Percentiles rank a stretch among this genome's conserved stretches.
These are phyloP conservation scores for Fusarium setosum DNA, from an alignment of 2,329 filamentous ascomycete genomes.

Conservation along the genomic window DNA sequence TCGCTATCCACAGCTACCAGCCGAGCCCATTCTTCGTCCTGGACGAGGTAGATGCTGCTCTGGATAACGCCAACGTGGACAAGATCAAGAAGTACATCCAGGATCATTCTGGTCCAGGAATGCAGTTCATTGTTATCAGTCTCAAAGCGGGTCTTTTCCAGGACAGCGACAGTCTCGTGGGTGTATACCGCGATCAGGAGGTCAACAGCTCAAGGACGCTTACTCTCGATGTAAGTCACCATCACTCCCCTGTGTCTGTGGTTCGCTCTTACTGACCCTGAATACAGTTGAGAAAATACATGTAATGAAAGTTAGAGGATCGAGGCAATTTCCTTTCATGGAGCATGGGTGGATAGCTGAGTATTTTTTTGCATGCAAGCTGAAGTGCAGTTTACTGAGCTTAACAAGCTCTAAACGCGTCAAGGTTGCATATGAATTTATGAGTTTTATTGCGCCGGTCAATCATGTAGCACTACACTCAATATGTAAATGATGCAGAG, in stretches of 20 bases:
- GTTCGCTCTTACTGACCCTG: slow-evolving; percentile 14
- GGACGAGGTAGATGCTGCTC: slow-evolving; percentile 95
- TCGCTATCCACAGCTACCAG: slow-evolving; percentile 96
- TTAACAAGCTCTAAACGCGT: slow-evolving; percentile 3
- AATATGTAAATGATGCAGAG: not conserved
- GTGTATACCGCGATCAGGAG: slow-evolving; percentile 94
- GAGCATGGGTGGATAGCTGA: slow-evolving; percentile 12
- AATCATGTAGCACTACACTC: not conserved
- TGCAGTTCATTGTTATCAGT: slow-evolving; percentile 99
- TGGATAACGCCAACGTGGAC: slow-evolving; percentile 98
- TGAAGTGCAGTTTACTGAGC: not conserved
- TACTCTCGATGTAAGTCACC: slow-evolving; percentile 88
- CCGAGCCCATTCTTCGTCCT: slow-evolving; percentile 97
- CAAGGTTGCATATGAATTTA: slow-evolving; percentile 12
- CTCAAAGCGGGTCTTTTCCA: slow-evolving; percentile 97
- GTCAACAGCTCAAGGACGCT: slow-evolving; percentile 92
- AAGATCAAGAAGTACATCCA: slow-evolving; percentile 97
- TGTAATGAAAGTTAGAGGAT: slow-evolving; percentile 31
- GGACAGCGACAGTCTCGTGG: slow-evolving; percentile 93
- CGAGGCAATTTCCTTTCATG: slow-evolving; percentile 1
- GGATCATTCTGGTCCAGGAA: slow-evolving; percentile 93
- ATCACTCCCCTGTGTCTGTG: not conserved
- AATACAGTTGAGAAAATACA: slow-evolving; percentile 49
- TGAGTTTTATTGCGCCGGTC: slow-evolving; percentile 9
- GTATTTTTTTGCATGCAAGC: slow-evolving; percentile 7